A percentile compares a stretch with the other conserved stretches of the same genome.
Evolutionary conservation across 371 early-diverging fungal genomes (phyloP).

Genomic region (Umbelopsis sp.): DNA sequence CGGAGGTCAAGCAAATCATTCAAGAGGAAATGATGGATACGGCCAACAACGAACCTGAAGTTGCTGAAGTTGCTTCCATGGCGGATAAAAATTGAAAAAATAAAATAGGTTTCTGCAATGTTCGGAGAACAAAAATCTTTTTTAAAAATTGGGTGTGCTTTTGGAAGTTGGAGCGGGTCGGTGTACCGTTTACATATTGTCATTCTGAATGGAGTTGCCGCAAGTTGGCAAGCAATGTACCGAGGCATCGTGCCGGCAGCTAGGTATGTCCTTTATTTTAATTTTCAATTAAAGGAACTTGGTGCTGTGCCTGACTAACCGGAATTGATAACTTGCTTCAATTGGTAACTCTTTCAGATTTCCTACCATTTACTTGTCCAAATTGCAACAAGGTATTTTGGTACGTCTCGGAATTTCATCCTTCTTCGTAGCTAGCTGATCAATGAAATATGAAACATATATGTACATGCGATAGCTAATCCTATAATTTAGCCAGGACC

Average conservation of each 20-base stretch:
- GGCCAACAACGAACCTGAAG: background rate
- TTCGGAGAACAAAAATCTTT: background rate
- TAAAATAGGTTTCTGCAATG: background rate
- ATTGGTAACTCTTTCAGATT: conserved; percentile 38
- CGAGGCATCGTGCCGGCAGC: conserved; percentile 44
- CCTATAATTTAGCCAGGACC: conserved; percentile 50
- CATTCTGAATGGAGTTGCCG: conserved; percentile 53
- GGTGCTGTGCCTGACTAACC: too few species aligned
- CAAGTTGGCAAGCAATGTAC: conserved; percentile 62
- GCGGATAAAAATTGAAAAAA: background rate
- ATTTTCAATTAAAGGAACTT: background rate
- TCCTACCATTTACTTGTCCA: conserved; percentile 61
- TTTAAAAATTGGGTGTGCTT: background rate
- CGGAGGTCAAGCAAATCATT: background rate
- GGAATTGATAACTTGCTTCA: background rate
- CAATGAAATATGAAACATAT: too few species aligned
- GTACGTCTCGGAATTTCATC: conserved; percentile 28
- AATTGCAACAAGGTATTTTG: conserved; percentile 60
- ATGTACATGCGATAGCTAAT: too few species aligned
- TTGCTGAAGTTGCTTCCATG: background rate
- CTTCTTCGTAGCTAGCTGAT: background rate
- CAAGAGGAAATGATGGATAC: background rate
- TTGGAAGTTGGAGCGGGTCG: background rate
- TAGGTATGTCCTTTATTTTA: conserved; percentile 31
- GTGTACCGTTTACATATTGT: conserved; percentile 9